Conservation (phyloP, 495 filamentous ascomycete species). For the Podospora sp. region DNA sequence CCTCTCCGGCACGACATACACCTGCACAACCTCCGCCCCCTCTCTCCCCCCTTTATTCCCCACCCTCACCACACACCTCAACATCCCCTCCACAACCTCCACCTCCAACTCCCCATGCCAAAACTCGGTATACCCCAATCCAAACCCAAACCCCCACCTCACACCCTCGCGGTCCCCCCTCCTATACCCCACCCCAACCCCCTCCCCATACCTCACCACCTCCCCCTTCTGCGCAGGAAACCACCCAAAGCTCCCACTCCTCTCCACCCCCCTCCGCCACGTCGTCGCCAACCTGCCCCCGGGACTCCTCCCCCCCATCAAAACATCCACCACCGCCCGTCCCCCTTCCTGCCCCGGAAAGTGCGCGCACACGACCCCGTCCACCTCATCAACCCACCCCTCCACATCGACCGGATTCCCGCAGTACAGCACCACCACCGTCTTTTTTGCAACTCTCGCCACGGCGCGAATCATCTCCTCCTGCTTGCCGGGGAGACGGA, state of each 20-base stretch:
- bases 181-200: neutral
- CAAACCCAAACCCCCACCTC: slow-evolving; percentile 4
- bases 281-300: neutral
- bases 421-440: neutral
- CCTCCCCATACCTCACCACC: neutral
- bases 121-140: slow-evolving; percentile 7
- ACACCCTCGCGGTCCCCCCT: neutral
- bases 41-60: slow-evolving; percentile 5
- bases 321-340: neutral
- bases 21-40: neutral
- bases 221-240: neutral
- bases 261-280: slow-evolving; percentile 1
- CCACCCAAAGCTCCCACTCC: slow-evolving; percentile 1
- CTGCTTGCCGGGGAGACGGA: neutral
- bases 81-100: neutral
- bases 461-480: neutral
- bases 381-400: neutral
- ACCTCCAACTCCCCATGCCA: slow-evolving; percentile 2
- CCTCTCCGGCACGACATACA: neutral
- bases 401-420: slow-evolving; percentile 1
- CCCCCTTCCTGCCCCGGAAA: slow-evolving; percentile 4
- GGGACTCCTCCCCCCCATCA: neutral
- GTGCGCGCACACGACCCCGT: neutral
- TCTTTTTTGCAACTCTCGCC: neutral
- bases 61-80: slow-evolving; percentile 2